These are phyloP conservation scores for Cicer bijugum DNA, from an alignment of 306 rosid species.

Conservation along the genomic window DNA sequence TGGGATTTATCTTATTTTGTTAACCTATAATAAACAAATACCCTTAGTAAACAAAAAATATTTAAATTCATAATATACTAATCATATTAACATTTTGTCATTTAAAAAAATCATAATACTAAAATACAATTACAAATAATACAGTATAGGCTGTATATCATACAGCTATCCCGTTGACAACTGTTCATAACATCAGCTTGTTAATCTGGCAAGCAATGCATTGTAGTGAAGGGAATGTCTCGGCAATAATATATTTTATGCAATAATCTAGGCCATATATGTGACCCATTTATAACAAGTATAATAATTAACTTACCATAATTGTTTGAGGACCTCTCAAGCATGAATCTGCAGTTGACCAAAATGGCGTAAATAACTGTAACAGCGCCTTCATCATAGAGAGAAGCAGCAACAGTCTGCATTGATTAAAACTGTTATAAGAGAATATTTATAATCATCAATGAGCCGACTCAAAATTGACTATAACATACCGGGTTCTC, in stretches of 20 bases:
- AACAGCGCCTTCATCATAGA: slow-evolving; percentile 91
- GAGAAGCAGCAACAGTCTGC: slow-evolving; percentile 80
- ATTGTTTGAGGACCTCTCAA: slow-evolving; percentile 90
- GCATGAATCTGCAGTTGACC: slow-evolving; percentile 90
- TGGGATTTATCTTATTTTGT: neutral
- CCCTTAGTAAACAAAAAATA: slow-evolving; percentile 28
- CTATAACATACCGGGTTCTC: slow-evolving; percentile 81
- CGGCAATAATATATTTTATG: too few relatives aligned
- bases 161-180: slow-evolving; percentile 11
- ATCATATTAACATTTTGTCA: too few relatives aligned
- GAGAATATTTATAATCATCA: slow-evolving; percentile 36
- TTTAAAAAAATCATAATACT: neutral
- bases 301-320: slow-evolving; percentile 62
- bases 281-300: slow-evolving; percentile 18
- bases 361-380: slow-evolving; percentile 79
- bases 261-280: neutral
- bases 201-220: slow-evolving; percentile 23
- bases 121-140: slow-evolving; percentile 3
- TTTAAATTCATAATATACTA: neutral
- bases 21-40: slow-evolving; percentile 31
- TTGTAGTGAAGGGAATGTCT: slow-evolving; percentile 7
- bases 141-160: slow-evolving; percentile 4
- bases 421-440: slow-evolving; percentile 47
- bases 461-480: slow-evolving; percentile 37
- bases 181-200: slow-evolving; percentile 16